These are phyloP conservation scores for Rubia yunnanensis DNA, from an alignment of 257 asterid species.

Conservation along the genomic window DNA sequence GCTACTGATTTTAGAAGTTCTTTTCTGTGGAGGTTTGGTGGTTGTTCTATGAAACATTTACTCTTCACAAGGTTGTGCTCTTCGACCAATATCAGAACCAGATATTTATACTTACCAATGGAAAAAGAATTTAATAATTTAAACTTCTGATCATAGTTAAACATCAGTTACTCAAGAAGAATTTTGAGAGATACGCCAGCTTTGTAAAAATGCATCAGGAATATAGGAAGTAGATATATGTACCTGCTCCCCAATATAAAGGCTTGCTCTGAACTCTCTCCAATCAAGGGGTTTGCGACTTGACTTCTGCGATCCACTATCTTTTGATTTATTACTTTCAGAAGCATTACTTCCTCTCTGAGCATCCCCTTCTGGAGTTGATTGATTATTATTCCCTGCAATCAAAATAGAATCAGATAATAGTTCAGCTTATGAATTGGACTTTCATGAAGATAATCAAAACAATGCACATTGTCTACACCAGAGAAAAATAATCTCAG, in stretches of 20 bases:
- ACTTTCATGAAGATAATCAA: not conserved
- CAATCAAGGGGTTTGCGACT: slow-evolving; percentile 56
- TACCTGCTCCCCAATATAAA: slow-evolving; percentile 36
- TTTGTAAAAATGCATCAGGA: not conserved
- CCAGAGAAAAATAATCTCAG: not conserved
- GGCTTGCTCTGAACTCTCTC: slow-evolving; percentile 49
- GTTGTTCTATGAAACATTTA: not conserved
- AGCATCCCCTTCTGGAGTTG: slow-evolving; percentile 54
- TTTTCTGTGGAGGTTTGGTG: not conserved
- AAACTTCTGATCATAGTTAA: not conserved
- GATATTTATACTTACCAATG: not conserved
- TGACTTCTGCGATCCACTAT: slow-evolving; percentile 36
- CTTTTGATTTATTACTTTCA: slow-evolving; percentile 40
- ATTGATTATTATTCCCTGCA: slow-evolving; percentile 30
- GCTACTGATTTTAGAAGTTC: not conserved
- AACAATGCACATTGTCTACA: not conserved
- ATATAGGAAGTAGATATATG: not conserved
- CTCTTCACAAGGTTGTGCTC: not conserved
- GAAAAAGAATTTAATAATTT: not conserved
- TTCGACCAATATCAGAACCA: not conserved
- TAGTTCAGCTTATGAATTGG: slow-evolving; percentile 1
- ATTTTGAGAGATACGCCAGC: not conserved
- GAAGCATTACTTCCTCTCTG: slow-evolving; percentile 46
- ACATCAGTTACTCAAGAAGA: not conserved
- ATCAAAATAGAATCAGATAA: slow-evolving; percentile 5